Percentiles rank a stretch among this genome's conserved stretches.
These are phyloP conservation scores for Penicillium sumatraense DNA, from an alignment of 2,329 filamentous ascomycete species.

Conservation along the genomic window DNA sequence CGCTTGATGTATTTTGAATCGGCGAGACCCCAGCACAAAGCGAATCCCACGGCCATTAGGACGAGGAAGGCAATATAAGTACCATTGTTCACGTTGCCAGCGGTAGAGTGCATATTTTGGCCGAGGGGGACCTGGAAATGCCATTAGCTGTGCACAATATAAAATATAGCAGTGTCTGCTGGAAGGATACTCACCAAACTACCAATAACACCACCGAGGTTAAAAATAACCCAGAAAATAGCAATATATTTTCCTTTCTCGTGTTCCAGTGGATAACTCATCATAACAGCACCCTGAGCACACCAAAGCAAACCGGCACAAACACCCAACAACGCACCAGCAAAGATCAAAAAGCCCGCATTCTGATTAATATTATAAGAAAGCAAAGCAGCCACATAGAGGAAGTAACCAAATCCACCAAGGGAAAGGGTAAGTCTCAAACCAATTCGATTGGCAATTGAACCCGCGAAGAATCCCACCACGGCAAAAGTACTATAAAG, in stretches of 20 bases:
- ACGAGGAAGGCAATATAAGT: slow-evolving; percentile 89
- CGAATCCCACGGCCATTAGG: slow-evolving; percentile 75
- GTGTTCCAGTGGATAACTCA: slow-evolving; percentile 81
- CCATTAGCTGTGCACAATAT: too few relatives aligned
- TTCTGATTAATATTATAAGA: slow-evolving; percentile 57
- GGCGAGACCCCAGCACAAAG: slow-evolving; percentile 70
- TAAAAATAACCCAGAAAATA: slow-evolving; percentile 95
- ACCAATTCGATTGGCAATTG: slow-evolving; percentile 51
- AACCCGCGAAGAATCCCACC: slow-evolving; percentile 66
- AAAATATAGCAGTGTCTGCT: too few relatives aligned
- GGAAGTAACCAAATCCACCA: slow-evolving; percentile 53
- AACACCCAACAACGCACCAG: slow-evolving; percentile 54
- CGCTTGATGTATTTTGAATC: slow-evolving; percentile 75
- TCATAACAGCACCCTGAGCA: slow-evolving; percentile 61
- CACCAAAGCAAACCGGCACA: slow-evolving; percentile 57
- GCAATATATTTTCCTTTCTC: slow-evolving; percentile 88
- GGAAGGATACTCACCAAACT: slow-evolving; percentile 59
- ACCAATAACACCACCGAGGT: slow-evolving; percentile 86
- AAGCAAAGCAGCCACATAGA: slow-evolving; percentile 55
- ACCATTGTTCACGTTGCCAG: slow-evolving; percentile 61
- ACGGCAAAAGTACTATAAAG: slow-evolving; percentile 74
- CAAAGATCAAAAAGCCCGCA: slow-evolving; percentile 53
- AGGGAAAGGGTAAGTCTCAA: slow-evolving; percentile 49
- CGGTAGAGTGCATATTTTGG: slow-evolving; percentile 49
- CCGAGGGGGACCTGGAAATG: slow-evolving; percentile 46